Percentiles rank a stretch among this genome's conserved stretches.
Conservation (phyloP, 2,329 filamentous ascomycete genomes). For the Alternaria sp. region DNA sequence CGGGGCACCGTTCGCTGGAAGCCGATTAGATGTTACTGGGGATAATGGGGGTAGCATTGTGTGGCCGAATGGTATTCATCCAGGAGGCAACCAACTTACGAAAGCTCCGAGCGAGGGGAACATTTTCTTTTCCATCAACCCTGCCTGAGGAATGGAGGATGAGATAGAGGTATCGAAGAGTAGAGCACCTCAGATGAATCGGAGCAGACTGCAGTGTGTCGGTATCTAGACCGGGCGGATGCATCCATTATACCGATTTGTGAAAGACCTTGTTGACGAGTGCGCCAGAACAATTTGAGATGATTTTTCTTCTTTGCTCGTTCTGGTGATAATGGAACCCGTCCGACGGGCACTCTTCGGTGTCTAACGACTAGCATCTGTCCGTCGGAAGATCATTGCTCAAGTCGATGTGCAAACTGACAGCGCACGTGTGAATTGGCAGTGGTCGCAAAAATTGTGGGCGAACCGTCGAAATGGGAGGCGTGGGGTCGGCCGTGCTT, state of each 20-base stretch:
- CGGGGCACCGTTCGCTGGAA: slow-evolving; percentile 37
- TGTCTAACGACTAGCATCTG: not conserved
- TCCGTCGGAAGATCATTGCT: slow-evolving; percentile 9
- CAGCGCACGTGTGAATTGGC: slow-evolving; percentile 11
- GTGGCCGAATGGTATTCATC: slow-evolving; percentile 32
- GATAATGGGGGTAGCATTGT: slow-evolving; percentile 25
- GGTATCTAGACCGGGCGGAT: not conserved
- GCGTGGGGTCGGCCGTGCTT: slow-evolving; percentile 6
- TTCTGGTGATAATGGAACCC: not conserved
- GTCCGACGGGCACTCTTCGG: not conserved
- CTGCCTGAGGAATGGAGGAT: not conserved
- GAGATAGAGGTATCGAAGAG: not conserved
- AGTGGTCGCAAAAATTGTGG: slow-evolving; percentile 16
- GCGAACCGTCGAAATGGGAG: slow-evolving; percentile 8
- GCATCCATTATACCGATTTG: not conserved
- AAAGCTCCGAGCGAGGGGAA: slow-evolving; percentile 24
- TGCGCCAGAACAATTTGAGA: not conserved
- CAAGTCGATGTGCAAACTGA: not conserved
- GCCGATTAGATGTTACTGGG: slow-evolving; percentile 26
- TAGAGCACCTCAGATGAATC: not conserved
- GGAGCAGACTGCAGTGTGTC: not conserved
- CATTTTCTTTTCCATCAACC: slow-evolving; percentile 28
- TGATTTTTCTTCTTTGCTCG: not conserved
- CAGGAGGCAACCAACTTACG: slow-evolving; percentile 31
- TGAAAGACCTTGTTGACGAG: not conserved